These are phyloP conservation scores for Westerdykella ornata DNA, from an alignment of 2,329 filamentous ascomycete species.

Conservation along the genomic window DNA sequence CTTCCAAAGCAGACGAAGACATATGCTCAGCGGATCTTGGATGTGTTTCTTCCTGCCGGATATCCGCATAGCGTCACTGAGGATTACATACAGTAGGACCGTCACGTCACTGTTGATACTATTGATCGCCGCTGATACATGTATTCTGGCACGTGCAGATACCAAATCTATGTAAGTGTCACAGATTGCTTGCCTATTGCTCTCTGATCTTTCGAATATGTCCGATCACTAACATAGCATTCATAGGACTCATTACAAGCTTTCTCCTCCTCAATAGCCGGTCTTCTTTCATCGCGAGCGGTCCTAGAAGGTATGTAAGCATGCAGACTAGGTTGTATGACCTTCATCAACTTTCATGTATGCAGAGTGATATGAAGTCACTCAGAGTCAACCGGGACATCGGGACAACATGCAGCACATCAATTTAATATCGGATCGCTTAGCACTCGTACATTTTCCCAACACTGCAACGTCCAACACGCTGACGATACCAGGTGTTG, in stretches of 20 bases:
- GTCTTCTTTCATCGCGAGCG: slow-evolving; percentile 72
- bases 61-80: slow-evolving; percentile 79
- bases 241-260: slow-evolving; percentile 69
- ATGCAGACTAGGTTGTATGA: slow-evolving; percentile 1
- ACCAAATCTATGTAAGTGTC: slow-evolving; percentile 58
- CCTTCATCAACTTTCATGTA: not conserved
- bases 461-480: not conserved
- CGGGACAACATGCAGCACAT: not conserved
- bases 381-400: not conserved
- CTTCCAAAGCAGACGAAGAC: slow-evolving; percentile 11
- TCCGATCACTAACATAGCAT: not conserved
- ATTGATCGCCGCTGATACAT: too few species aligned
- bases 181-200: not conserved
- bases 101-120: too few species aligned
- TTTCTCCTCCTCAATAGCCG: slow-evolving; percentile 75
- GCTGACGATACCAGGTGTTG: slow-evolving; percentile 51
- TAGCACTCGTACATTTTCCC: not conserved
- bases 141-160: slow-evolving; percentile 39
- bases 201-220: not conserved
- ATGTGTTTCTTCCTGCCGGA: slow-evolving; percentile 79
- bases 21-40: slow-evolving; percentile 45
- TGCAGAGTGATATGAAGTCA: slow-evolving; percentile 3
- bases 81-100: slow-evolving; percentile 72
- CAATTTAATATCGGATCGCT: not conserved
- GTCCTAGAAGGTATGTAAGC: slow-evolving; percentile 60